Base-by-base conservation (phyloP, 495 filamentous ascomycete species). In the Terfezia claveryi region DNA sequence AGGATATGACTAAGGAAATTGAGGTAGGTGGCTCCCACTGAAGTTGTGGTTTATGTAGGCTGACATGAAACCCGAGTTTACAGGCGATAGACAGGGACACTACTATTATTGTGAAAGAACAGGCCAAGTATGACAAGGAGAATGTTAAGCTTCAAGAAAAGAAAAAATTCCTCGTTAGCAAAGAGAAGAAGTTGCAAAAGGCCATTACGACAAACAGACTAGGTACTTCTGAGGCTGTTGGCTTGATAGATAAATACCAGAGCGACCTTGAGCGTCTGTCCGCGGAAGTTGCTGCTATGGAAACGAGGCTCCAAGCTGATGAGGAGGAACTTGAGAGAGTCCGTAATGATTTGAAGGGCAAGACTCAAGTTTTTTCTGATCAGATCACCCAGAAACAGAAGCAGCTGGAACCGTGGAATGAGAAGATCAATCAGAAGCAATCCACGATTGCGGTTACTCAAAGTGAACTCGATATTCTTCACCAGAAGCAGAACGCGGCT, bases 141-240 rank as follows among this genome's bases (percentile, higher is more conserved):
- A 78, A 79, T 37, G 91, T 98, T 66, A 96, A 96, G 62, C 87
- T 92, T 61, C 91, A 96, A 55, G 91, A 96, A 67, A 96, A 95
- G 73, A 80, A 82, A 62, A 98, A 98, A 64, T 94, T 94, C 67
- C 67, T 98, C 55, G 69, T 73, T 2, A 80, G 79, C 56, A 98
- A 96, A 70, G 78, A 85, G 59, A 93, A 92, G 72, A 96, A 96
- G 71, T 74, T 94, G 10, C 87, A 98, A 61, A 96, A 95, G 68
- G 72, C 83, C 0, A 81, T 91, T 62, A 72, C 81, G 54, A 79
- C 79, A 46, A 79, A 74, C 62, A 78, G 75, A 32, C 73, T 80
- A 23, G 78, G 81, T 4, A 75, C 80, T 12, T 77, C 79, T 0
- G 87, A 94, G 62, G 81, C 85, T 16, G 74, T 79, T 36, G 80